Base-by-base conservation (phyloP, 2,329 filamentous ascomycete species). In the Ceratocystiopsis minuta region DNA sequence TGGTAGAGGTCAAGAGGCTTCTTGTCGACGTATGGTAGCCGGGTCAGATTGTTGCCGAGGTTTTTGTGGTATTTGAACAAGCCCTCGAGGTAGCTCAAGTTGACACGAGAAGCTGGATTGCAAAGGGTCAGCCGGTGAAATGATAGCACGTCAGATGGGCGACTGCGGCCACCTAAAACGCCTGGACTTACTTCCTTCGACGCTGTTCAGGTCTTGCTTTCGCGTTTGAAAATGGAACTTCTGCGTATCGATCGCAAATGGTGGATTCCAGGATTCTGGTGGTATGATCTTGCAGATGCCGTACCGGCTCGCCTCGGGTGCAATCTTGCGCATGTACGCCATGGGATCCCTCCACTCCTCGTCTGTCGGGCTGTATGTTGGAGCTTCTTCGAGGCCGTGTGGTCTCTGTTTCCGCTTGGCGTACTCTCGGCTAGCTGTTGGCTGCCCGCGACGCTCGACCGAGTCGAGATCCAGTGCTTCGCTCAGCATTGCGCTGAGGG, bases 171-270 rank as follows among this genome's bases (percentile, higher is more conserved):
- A n/a, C n/a, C n/a, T n/a, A n/a, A n/a, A n/a, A 20, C 7, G 20
- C 7, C 20, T 4, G 10, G 33, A 69, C 76, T 61, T 73, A 92
- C 86, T 90, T 69, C 90, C 90, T 80, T 98, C 90, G 39, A 96
- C 85, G 15, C 87, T 93, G 60, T 98, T 98, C 47, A 98, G 68
- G 60, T 96, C 88, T 59, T 98, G 90, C 57, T 92, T 86, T 56
- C 90, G 76, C 14, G 90, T 98, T 49, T 86, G 78, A 57, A 98
- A 98, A 59, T 98, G 90, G 55, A 98, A 98, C 60, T 78, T 83
- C 87, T 95, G 86, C 17, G 88, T 96, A 56, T 98, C 86, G 54
- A 98, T 92, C 36, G 87, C 87, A 58, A 98, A 96, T 15, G 85
- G 71, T 9, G 90, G 90, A 54, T 92, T 88, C 90, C 90, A 98